phyloP scores from a whole-genome alignment of 1,284 basidiomycete species.

The Papiliotrema nemorosa region DNA sequence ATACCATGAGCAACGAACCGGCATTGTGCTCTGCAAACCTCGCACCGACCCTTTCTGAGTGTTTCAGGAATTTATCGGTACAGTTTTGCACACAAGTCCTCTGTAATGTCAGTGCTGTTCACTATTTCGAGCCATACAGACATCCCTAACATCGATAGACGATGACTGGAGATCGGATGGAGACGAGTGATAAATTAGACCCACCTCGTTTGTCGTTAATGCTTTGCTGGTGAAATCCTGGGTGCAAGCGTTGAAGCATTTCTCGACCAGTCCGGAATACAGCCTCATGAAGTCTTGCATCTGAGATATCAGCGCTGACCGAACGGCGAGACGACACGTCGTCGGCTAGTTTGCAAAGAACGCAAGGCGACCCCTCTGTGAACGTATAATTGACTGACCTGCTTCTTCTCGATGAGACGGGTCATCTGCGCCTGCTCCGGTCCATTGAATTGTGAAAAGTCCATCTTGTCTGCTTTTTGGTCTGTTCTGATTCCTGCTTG shows the following conservation, averaged over 20 bases:
- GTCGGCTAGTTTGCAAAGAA: not conserved
- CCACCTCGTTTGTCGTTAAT: slow-evolving; percentile 86
- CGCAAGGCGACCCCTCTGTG: too few relatives aligned
- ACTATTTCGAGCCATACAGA: too few relatives aligned
- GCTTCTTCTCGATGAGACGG: slow-evolving; percentile 84
- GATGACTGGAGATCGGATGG: not conserved
- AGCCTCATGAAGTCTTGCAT: slow-evolving; percentile 98
- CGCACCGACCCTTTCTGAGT: slow-evolving; percentile 89
- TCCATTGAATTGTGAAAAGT: slow-evolving; percentile 76
- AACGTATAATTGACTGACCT: slow-evolving; percentile 56
- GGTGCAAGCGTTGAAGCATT: slow-evolving; percentile 91
- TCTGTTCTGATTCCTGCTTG: too few relatives aligned
- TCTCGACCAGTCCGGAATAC: slow-evolving; percentile 93
- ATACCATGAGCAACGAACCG: slow-evolving; percentile 55
- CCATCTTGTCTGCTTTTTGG: slow-evolving; percentile 52
- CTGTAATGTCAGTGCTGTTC: slow-evolving; percentile 29
- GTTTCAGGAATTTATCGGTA: slow-evolving; percentile 93
- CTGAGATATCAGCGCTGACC: slow-evolving; percentile 51
- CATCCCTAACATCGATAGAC: too few relatives aligned
- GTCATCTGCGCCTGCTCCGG: slow-evolving; percentile 88
- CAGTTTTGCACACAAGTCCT: slow-evolving; percentile 60
- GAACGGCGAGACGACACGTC: not conserved
- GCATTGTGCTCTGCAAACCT: slow-evolving; percentile 88
- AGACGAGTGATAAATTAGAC: slow-evolving; percentile 12
- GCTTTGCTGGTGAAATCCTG: slow-evolving; percentile 97